Evolutionary conservation across 257 asterid species (phyloP), one percentile per base, ranked within the genome.

Genomic region (Gardenia jasminoides): DNA sequence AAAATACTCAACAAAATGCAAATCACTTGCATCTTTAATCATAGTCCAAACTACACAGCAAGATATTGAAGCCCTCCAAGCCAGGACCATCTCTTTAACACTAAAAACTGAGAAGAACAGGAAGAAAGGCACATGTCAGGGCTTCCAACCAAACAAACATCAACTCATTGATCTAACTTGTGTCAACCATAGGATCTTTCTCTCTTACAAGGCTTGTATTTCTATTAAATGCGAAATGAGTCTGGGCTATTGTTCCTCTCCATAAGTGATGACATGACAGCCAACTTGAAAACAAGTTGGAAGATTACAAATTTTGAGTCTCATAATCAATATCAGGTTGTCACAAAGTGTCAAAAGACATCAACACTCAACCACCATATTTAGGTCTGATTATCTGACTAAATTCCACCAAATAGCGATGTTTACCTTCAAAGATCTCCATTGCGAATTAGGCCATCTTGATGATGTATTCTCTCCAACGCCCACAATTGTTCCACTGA

Each of bases 371-470:
- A 20, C 54, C 31, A 10, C n/a, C 15, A 4, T n/a, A 54, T 30
- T 48, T 26, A 64, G 2, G 68, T 28, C 11, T 26, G 17, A 28
- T n/a, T 64, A 0, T 39, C 11, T 9, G 0, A 61, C 10, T n/a
- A 61, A 61, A 61, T 56, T 56, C 64, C 52, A 58, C 22, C 46
- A 65, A 10, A 67, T 39, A 68, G 48, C 70, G 44, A 70, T 47
- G 82, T n/a, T 82, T 85, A 94, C 98, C 99, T 91, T 96, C 76
- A 92, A 88, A 76, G 92, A 90, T 88, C 99, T 92, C 99, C 99
- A 96, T 68, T 90, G 91, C 26, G 99, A 96, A 90, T 91, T 92
- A 72, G 94, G 91, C 98, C 99, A 96, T 77, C 92, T 79, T 33
- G 95, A 91, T 30, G 93, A 82, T 65, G 87, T 79, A 75, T 82